These are phyloP conservation scores for Phytopythium litorale DNA, from an alignment of 352 stramenopile species.

Conservation along the genomic window DNA sequence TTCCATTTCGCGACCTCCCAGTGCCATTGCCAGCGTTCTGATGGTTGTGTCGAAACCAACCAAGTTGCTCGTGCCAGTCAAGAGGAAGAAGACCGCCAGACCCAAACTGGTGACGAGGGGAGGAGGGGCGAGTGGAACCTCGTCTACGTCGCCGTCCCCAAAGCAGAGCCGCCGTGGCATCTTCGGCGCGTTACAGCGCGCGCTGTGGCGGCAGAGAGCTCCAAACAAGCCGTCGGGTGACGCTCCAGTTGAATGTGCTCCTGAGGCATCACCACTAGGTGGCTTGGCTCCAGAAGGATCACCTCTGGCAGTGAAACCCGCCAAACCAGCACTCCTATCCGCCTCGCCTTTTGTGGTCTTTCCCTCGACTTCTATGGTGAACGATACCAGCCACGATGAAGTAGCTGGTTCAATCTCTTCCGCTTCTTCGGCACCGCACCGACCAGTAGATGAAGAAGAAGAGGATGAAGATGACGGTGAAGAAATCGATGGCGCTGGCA, in stretches of 20 bases:
- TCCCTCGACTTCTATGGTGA: not conserved
- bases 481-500: conserved; percentile 8
- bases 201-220: not conserved
- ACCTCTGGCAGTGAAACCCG: not conserved
- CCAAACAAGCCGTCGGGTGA: not conserved
- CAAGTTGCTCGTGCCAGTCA: not conserved
- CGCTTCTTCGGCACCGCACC: not conserved
- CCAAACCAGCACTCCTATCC: not conserved
- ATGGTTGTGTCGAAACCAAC: not conserved
- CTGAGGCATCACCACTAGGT: not conserved
- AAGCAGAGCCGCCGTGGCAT: not conserved
- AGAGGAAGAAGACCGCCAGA: not conserved
- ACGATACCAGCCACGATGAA: not conserved
- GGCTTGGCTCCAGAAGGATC: not conserved
- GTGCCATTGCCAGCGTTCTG: not conserved
- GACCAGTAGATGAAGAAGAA: conserved; percentile 12
- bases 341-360: not conserved
- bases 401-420: not conserved
- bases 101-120: not conserved
- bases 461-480: conserved; percentile 9
- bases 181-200: not conserved
- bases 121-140: not conserved
- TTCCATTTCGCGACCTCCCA: not conserved
- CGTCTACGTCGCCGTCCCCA: not conserved
- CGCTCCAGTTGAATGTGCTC: not conserved